A percentile compares a stretch with the other conserved stretches of the same genome.
These are phyloP conservation scores for Phytophthora brassicae DNA, from an alignment of 352 stramenopile species.

Conservation along the genomic window DNA sequence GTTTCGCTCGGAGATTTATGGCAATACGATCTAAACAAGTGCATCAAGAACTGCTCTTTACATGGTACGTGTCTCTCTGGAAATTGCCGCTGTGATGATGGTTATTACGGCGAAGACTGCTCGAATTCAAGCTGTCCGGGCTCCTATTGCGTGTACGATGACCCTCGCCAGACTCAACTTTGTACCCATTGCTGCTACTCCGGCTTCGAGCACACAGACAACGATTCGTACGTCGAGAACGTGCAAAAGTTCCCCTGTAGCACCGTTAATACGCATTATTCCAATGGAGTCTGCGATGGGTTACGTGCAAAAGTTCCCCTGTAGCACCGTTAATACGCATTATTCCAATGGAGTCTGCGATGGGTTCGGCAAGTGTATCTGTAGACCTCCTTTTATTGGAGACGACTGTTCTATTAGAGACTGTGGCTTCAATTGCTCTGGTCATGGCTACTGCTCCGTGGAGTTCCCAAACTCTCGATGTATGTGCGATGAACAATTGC, in stretches of 20 bases:
- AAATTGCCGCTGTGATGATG: slow-evolving; percentile 92
- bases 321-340: slow-evolving; percentile 76
- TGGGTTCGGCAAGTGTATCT: slow-evolving; percentile 96
- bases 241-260: slow-evolving; percentile 91
- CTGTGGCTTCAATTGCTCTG: slow-evolving; percentile 90
- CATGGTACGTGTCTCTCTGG: slow-evolving; percentile 92
- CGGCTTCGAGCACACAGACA: slow-evolving; percentile 79
- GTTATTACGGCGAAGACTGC: slow-evolving; percentile 96
- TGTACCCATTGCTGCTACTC: slow-evolving; percentile 95
- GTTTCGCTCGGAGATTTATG: slow-evolving; percentile 87
- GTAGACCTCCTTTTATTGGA: slow-evolving; percentile 92
- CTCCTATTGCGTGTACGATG: slow-evolving; percentile 93
- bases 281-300: slow-evolving; percentile 95
- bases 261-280: slow-evolving; percentile 83
- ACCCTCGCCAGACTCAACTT: slow-evolving; percentile 75
- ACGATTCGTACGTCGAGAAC: slow-evolving; percentile 90
- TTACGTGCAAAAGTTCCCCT: slow-evolving; percentile 92
- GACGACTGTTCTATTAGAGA: slow-evolving; percentile 93
- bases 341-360: slow-evolving; percentile 95
- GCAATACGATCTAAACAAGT: slow-evolving; percentile 90
- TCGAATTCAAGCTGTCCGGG: slow-evolving; percentile 94
- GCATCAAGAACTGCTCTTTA: slow-evolving; percentile 92
- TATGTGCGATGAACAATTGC: slow-evolving; percentile 93
- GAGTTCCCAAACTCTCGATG: slow-evolving; percentile 96
- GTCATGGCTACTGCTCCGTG: slow-evolving; percentile 94